Base-by-base conservation (phyloP, 2,329 filamentous ascomycete species). In the Fusarium fujikuroi region DNA sequence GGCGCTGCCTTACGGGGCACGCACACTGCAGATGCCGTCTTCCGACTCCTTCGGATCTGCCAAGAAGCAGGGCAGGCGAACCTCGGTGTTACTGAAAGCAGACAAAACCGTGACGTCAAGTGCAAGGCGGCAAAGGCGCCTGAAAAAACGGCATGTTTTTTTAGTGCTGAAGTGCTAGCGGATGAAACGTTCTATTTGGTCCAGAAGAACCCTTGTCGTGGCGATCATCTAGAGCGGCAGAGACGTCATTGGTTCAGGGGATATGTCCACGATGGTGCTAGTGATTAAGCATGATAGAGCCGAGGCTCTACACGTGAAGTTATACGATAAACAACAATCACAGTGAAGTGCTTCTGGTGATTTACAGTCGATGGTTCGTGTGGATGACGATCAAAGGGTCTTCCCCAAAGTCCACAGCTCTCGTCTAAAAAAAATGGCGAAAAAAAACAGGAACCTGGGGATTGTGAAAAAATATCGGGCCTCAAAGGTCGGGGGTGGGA, bases 1-100 rank as follows among this genome's bases (percentile, higher is more conserved):
- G 34, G 50, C 19, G 23, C 23, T 39, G 43, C 65, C 65, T 69
- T 60, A 47, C 60, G 64, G 57, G 59, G 63, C 63, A 40, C 37
- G 34, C 42, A 34, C 40, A 30, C 37, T 32, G 32, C 12, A 49
- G 69, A 25, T 69, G 72, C 74, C 75, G 71, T 69, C 54, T 68
- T 57, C 75, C 75, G 73, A 66, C 37, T 49, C 23, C 40, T 66
- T 43, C 69, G 59, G 72, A 75, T 74, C 69, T 76, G 75, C 73
- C 75, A 77, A 77, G 64, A 69, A 44, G 36, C 57, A 46, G 44
- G 65, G 63, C 54, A 60, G 44, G 39, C 43, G 16, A 21, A 19
- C n/a, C 74, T 76, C 74, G 72, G 72, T 52, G 75, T 74, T 76
- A 76, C 74, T 58, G 54, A 28, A 58, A 28, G 15, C 28, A 47